Evolutionary conservation across 768 basidiomycete genomes (phyloP).

Genomic region (Thelephora aurantiotincta): DNA sequence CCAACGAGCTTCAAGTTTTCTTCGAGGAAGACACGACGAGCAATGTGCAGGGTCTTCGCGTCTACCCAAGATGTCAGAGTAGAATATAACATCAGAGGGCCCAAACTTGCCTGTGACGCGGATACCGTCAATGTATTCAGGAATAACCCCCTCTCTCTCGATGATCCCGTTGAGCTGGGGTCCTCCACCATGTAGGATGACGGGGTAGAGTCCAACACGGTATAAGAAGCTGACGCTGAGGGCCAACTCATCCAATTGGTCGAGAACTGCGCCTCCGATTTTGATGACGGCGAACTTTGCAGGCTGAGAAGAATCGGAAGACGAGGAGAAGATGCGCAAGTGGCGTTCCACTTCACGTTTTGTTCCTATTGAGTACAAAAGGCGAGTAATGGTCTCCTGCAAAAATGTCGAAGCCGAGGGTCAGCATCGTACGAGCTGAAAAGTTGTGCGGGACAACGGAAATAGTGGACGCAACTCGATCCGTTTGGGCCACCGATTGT

Average conservation of each 20-base stretch:
- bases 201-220: constrained; percentile 94
- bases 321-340: constrained; percentile 94
- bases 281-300: constrained; percentile 98
- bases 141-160: constrained; percentile 82
- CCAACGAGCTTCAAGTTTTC: constrained; percentile 92
- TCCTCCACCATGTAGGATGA: constrained; percentile 92
- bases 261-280: constrained; percentile 91
- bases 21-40: constrained; percentile 92
- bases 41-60: constrained; percentile 86
- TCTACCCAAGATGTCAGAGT: constrained; percentile 29
- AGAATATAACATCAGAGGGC: background rate
- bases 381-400: constrained; percentile 92
- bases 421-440: background rate
- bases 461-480: constrained; percentile 59
- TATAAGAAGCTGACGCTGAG: constrained; percentile 93
- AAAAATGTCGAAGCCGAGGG: constrained; percentile 1
- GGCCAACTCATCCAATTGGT: constrained; percentile 85
- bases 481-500: constrained; percentile 58
- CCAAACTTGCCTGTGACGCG: constrained; percentile 70
- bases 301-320: constrained; percentile 75
- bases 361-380: constrained; percentile 93
- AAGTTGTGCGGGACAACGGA: background rate
- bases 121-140: constrained; percentile 96
- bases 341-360: constrained; percentile 98
- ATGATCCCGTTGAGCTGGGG: constrained; percentile 92